Base-by-base conservation (phyloP, 192 early-diverging fungal genomes). In the Backusella macrospora region DNA sequence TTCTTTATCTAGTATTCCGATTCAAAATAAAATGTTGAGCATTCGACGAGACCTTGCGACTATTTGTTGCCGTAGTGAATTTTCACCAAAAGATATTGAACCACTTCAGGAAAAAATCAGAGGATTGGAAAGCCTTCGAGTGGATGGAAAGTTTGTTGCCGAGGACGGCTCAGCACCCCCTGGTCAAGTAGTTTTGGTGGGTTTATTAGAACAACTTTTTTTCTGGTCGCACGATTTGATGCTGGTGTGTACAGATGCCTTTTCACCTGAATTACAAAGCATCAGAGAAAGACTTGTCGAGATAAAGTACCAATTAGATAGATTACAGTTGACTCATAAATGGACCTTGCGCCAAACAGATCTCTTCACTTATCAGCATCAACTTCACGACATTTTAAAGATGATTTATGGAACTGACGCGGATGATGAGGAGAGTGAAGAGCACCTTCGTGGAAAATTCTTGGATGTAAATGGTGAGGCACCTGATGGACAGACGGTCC, bases 161-260 rank as follows among this genome's bases (percentile, higher is more conserved):
- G 79, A 76, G 14, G 83, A 91, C 75, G 94, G 94, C 6, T 72
- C 74, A 13, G 86, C 94, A 16, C 86, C 92, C 3, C 76, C 90
- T 23, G 95, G 95, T 21, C 95, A 97, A 68, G 92, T 92, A 6
- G 87, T 89, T n/a, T 90, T 97, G 39, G 90, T 93, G 34, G 89
- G 87, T 1, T 75, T 97, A 26, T 62, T 97, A 59, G 94, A 96
- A 73, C 86, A 91, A 80, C 91, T 89, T 74, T 96, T 91, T 72
- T 94, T 93, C 55, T 88, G 92, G 47, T 83, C 90, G n/a, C 94
- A 97, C 75, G 95, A 97, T 71, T 66, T 95, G 23, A 49, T 76
- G 15, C 80, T 95, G 78, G 93, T 86, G 7, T 85, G 90, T 62
- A 88, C 89, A 29, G 85, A 86, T 70, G 80, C 85, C 0, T 90